Evolutionary conservation across 169 alveolate species (phyloP), one percentile per base, ranked within the genome.

Genomic region (Cryptosporidium canis): DNA sequence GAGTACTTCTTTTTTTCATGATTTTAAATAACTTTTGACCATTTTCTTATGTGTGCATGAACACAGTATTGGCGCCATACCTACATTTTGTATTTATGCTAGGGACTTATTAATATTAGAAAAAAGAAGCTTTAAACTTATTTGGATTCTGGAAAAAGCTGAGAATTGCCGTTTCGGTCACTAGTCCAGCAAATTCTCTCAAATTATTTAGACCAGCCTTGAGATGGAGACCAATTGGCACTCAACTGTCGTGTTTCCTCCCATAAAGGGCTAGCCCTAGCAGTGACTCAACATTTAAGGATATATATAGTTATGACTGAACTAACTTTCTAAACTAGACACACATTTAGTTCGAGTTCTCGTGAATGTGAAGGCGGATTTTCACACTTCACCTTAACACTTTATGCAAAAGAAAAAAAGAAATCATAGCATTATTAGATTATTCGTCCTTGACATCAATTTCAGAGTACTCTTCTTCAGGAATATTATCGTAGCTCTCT

Each of bases 381-480:
- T n/a, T n/a, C n/a, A n/a, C n/a, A n/a, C n/a, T n/a, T n/a, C n/a
- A n/a, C n/a, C n/a, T n/a, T n/a, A n/a, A n/a, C n/a, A n/a, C n/a
- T n/a, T n/a, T n/a, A n/a, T n/a, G n/a, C 63, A 51, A 51, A 21
- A 51, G n/a, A 51, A 21, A 11, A 2, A 29, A 2, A 44, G 31
- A 21, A 24, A 44, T 35, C 37, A 61, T 8, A 53, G 12, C 47
- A n/a, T n/a, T n/a, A n/a, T n/a, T n/a, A n/a, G n/a, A 53, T 41
- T 67, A 53, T 16, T 70, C 84, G 33, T 24, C 68, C 33, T 70
- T 77, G 35, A 43, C 29, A 77, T 77, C 85, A 8, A 58, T 12
- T 77, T 77, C 85, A 3, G 85, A 77, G 39, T 56, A 58, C 14
- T 58, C 70, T 37, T 77, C 84, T 29, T 70, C 84, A 70, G 84